Evolutionary conservation across 2,329 filamentous ascomycete species (phyloP).

Genomic region (Hypoxylon sp.): DNA sequence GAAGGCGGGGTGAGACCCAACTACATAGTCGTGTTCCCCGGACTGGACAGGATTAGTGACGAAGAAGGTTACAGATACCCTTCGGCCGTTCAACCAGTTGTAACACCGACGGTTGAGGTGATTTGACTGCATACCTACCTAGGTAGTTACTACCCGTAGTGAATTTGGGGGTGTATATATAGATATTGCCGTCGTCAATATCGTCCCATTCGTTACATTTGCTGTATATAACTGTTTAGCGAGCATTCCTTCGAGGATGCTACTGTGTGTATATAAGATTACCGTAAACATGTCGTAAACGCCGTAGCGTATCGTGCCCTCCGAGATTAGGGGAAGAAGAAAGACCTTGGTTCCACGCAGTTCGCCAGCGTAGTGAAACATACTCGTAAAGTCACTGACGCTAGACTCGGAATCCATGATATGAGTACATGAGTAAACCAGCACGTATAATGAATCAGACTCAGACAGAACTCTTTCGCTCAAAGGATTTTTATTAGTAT

Average conservation of each 20-base stretch:
- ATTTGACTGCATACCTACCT: slow-evolving; percentile 19
- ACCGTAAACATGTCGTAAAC: neutral
- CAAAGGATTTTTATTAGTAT: too few relatives aligned
- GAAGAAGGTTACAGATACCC: slow-evolving; percentile 44
- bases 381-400: too few relatives aligned
- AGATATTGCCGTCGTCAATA: neutral
- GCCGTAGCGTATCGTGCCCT: neutral
- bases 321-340: neutral
- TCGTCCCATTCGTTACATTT: slow-evolving; percentile 9
- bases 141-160: slow-evolving; percentile 1
- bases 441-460: too few relatives aligned
- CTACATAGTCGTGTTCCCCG: slow-evolving; percentile 47
- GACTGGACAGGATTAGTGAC: slow-evolving; percentile 48
- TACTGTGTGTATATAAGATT: neutral
- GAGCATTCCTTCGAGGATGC: slow-evolving; percentile 4
- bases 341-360: neutral
- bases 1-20: slow-evolving; percentile 24
- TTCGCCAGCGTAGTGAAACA: too few relatives aligned
- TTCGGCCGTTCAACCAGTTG: slow-evolving; percentile 36
- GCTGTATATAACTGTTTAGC: slow-evolving; percentile 14
- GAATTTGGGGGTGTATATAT: slow-evolving; percentile 15
- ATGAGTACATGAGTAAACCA: too few relatives aligned
- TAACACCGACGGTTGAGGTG: slow-evolving; percentile 40
- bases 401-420: too few relatives aligned
- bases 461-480: too few relatives aligned